Evolutionary conservation across 2,329 filamentous ascomycete species (phyloP).

Genomic region (Emmonsiellopsis sp.): DNA sequence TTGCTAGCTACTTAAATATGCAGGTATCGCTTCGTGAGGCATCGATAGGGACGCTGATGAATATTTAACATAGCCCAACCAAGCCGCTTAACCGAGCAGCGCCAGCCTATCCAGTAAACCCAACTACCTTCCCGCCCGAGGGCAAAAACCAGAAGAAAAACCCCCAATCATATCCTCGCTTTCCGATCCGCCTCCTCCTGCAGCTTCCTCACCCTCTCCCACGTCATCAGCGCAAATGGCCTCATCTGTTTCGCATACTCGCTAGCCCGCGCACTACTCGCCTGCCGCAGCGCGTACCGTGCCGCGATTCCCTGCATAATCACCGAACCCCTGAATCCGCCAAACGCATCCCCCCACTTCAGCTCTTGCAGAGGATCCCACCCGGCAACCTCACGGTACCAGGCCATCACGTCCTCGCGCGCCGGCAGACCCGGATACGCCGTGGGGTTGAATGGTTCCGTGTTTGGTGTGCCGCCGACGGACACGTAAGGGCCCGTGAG

Average conservation of each 20-base stretch:
- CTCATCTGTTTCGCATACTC: conserved; percentile 60
- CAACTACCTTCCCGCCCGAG: no score
- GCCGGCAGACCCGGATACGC: conserved; percentile 57
- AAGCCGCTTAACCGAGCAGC: no score
- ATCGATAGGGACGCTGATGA: no score
- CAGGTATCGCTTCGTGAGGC: no score
- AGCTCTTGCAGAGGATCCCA: conserved; percentile 56
- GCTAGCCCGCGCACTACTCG: conserved; percentile 73
- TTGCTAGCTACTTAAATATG: no score
- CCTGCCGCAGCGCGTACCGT: conserved; percentile 72
- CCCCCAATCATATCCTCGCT: conserved; percentile 36
- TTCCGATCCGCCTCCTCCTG: conserved; percentile 27
- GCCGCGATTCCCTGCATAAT: conserved; percentile 89
- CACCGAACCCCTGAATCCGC: conserved; percentile 48
- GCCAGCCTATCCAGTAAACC: no score
- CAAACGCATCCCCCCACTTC: conserved; percentile 56
- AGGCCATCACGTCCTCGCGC: conserved; percentile 48
- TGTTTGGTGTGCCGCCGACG: conserved; percentile 26
- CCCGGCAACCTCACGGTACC: conserved; percentile 59
- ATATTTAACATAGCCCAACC: no score
- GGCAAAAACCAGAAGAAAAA: background rate
- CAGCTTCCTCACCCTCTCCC: conserved; percentile 56
- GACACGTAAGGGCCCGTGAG: conserved; percentile 42
- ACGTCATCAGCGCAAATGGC: conserved; percentile 69
- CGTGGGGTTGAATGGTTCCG: conserved; percentile 49